phyloP scores from a whole-genome alignment of 768 basidiomycete species.

The Lentinus tigrinus region DNA sequence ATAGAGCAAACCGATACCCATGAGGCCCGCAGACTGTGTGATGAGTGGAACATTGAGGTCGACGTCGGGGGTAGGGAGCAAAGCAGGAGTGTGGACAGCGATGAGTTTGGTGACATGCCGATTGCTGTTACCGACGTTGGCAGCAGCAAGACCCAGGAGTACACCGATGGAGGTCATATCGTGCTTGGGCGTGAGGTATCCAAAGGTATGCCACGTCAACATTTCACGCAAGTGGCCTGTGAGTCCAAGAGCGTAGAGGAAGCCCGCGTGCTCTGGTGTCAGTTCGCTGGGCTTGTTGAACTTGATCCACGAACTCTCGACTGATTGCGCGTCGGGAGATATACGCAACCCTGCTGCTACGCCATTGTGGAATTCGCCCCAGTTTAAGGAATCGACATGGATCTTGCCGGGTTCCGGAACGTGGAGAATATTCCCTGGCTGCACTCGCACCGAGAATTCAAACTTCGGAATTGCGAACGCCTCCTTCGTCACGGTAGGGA shows the following conservation, averaged over 20 bases:
- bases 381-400: conserved; percentile 66
- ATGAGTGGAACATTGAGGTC: conserved; percentile 89
- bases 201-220: conserved; percentile 94
- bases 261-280: conserved; percentile 94
- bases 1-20: conserved; percentile 87
- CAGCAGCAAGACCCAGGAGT: conserved; percentile 89
- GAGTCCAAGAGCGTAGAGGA: conserved; percentile 88
- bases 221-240: conserved; percentile 88
- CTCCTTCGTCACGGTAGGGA: conserved; percentile 72
- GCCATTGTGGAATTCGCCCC: conserved; percentile 99
- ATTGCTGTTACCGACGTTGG: conserved; percentile 83
- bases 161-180: conserved; percentile 93
- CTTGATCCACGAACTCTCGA: conserved; percentile 94
- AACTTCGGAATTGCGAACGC: conserved; percentile 78
- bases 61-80: conserved; percentile 82
- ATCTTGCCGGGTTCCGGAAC: conserved; percentile 74
- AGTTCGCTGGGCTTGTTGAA: conserved; percentile 93
- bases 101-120: conserved; percentile 87
- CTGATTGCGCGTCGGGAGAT: conserved; percentile 64
- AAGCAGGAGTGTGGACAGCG: conserved; percentile 89
- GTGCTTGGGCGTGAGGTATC: conserved; percentile 93
- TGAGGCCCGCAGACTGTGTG: conserved; percentile 85
- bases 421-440: conserved; percentile 67
- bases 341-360: conserved; percentile 90
- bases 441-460: conserved; percentile 71